Base-by-base conservation (phyloP, 2,329 filamentous ascomycete species). In the Diaporthe humulicola region DNA sequence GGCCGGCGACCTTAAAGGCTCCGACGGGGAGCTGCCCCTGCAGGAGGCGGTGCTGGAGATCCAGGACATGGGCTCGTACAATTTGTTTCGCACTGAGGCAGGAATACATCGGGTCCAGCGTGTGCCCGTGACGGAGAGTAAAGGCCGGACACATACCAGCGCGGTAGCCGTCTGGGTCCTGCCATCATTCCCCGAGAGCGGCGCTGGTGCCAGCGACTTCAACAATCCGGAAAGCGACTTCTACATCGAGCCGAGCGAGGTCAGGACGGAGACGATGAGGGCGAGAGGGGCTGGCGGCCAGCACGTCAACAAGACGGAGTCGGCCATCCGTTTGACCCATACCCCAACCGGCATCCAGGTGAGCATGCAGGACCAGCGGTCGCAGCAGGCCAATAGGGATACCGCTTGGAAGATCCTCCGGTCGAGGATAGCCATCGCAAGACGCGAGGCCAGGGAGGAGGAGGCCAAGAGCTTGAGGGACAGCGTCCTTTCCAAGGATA, bases 231-330 rank as follows among this genome's bases (percentile, higher is more conserved):
- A 92, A 73, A 98, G 94, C 83, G 94, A 98, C 81, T 98, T 98
- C 85, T 98, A 96, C 85, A 89, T 99, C 75, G 91, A 97, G 81
- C 91, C 94, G 8, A 89, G 92, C 76, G 96, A 99, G 75, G 95
- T 99, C 33, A 89, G 89, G 70, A 88, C 91, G 28, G 97, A 99
- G 82, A 95, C 95, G 76, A 98, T 98, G 96, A 90, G 96, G 22
- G 95, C 97, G 0, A 88, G 95, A 60, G 97, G 97, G 75, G 96
- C 97, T 0, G 97, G 97, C 42, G 97, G 97, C 0, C 97, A 99
- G 86, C 97, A 99, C 84, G 97, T 99, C 82, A 99, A 99, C 86
- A 98, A 96, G 83, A 99, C 97, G 0, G 97, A 99, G 86, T 98
- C 95, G 40, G 97, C 97, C 4, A 94, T 99, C 76, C 93, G 97